Conservation (phyloP, 2,329 filamentous ascomycete species). For the Sporothrix brunneoviolacea region DNA sequence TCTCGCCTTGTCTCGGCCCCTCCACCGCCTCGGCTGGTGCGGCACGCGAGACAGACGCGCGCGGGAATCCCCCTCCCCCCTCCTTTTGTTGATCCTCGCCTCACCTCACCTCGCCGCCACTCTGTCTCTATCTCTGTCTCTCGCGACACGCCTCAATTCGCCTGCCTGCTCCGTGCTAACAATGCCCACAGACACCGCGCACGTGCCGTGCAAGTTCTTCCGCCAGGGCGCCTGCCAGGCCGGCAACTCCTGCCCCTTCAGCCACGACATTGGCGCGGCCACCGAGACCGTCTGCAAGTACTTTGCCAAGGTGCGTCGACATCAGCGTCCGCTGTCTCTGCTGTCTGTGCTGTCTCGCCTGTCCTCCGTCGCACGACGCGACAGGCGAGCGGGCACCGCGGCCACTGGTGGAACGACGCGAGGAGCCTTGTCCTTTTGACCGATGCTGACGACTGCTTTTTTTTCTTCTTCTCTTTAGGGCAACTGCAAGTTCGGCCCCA, state of each 20-base stretch:
- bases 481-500: constrained; percentile 97
- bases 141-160: too few relatives aligned
- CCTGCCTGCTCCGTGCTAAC: too few relatives aligned
- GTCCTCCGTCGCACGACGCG: not conserved
- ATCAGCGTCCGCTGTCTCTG: not conserved
- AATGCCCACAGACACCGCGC: constrained; percentile 67
- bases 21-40: too few relatives aligned
- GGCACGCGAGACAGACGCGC: too few relatives aligned
- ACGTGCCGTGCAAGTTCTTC: constrained; percentile 99
- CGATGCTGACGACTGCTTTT: too few relatives aligned
- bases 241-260: constrained; percentile 91
- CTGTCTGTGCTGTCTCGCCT: not conserved
- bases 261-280: constrained; percentile 80
- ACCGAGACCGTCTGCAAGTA: constrained; percentile 95
- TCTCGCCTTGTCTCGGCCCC: too few relatives aligned
- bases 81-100: not conserved
- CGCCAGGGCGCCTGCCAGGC: constrained; percentile 93
- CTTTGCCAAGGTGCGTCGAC: constrained; percentile 76
- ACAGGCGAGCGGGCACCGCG: too few relatives aligned
- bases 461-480: constrained; percentile 49
- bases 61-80: too few relatives aligned
- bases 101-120: not conserved
- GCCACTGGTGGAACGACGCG: not conserved
- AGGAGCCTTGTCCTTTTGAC: too few relatives aligned
- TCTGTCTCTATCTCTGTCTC: not conserved